Evolutionary conservation across 1,139 yeast species (phyloP).

Genomic region (Martiniozyma asiatica): DNA sequence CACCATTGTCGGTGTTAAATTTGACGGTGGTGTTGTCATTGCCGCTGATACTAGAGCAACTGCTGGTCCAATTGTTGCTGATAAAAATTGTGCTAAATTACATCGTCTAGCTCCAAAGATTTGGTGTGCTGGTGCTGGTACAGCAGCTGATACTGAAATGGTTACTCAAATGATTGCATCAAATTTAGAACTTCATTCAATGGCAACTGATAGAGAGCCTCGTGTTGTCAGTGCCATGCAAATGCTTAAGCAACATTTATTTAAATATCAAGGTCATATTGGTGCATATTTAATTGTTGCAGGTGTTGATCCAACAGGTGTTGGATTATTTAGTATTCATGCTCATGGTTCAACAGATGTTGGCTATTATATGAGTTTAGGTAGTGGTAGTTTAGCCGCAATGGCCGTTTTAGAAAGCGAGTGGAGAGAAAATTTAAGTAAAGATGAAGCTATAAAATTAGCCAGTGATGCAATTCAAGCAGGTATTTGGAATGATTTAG

Average conservation of each 20-base stretch:
- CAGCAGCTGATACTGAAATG: constrained; percentile 99
- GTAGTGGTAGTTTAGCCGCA: constrained; percentile 97
- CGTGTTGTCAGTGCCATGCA: constrained; percentile 91
- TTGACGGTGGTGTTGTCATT: constrained; percentile 85
- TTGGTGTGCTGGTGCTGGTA: constrained; percentile 99
- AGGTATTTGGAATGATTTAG: constrained; percentile 98
- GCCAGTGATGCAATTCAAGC: constrained; percentile 92
- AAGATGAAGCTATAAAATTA: constrained; percentile 78
- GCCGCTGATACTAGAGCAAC: constrained; percentile 99
- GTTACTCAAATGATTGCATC: constrained; percentile 88
- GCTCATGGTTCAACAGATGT: constrained; percentile 98
- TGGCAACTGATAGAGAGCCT: constrained; percentile 76
- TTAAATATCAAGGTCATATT: constrained; percentile 91
- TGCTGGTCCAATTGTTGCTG: constrained; percentile 91
- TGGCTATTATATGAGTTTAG: constrained; percentile 84
- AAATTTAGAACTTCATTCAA: constrained; percentile 78
- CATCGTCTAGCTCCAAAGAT: constrained; percentile 86
- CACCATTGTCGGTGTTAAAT: constrained; percentile 92
- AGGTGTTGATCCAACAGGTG: constrained; percentile 93
- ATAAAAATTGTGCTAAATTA: constrained; percentile 92
- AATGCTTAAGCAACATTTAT: constrained; percentile 85
- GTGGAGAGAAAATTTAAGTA: constrained; percentile 69
- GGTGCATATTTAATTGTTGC: constrained; percentile 97
- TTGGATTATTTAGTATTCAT: constrained; percentile 83
- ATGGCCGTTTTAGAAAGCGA: constrained; percentile 92